Evolutionary conservation across 768 basidiomycete species (phyloP).

Genomic region (Chlorophyllum brunneum): DNA sequence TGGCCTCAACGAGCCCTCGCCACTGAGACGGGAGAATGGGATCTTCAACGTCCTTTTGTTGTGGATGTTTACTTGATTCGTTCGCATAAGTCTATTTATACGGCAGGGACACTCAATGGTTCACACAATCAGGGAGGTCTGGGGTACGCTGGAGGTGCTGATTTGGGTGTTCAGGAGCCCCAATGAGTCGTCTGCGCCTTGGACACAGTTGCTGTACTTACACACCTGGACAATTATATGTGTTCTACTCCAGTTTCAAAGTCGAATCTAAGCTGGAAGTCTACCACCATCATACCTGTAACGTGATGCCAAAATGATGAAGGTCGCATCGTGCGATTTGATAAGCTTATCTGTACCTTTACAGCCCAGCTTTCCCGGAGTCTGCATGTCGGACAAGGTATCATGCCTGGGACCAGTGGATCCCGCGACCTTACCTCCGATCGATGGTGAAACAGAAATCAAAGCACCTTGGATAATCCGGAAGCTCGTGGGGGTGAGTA

Average conservation of each 20-base stretch:
- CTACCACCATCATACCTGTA: not conserved
- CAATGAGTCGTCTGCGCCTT: slow-evolving; percentile 40
- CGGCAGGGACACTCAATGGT: slow-evolving; percentile 32
- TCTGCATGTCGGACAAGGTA: slow-evolving; percentile 12
- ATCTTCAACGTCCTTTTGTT: slow-evolving; percentile 63
- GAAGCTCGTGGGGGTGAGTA: slow-evolving; percentile 60
- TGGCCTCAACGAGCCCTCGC: slow-evolving; percentile 82
- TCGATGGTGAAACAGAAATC: slow-evolving; percentile 48
- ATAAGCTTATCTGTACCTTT: no score
- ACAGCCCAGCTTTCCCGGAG: slow-evolving; percentile 18
- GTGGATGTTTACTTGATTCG: slow-evolving; percentile 46
- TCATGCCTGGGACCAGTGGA: slow-evolving; percentile 48
- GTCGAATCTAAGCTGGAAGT: not conserved
- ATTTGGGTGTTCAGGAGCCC: slow-evolving; percentile 36
- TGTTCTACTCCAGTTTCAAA: slow-evolving; percentile 6
- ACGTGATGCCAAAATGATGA: not conserved
- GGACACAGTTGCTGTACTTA: not conserved
- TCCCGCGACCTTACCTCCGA: slow-evolving; percentile 36
- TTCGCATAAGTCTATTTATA: slow-evolving; percentile 46
- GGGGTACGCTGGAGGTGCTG: slow-evolving; percentile 14
- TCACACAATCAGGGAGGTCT: slow-evolving; percentile 24
- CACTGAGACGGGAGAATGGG: slow-evolving; percentile 51
- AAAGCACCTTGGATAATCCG: slow-evolving; percentile 59
- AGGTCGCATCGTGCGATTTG: no score
- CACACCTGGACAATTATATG: slow-evolving; percentile 4